Base-by-base conservation (phyloP, 1,139 yeast species). In the Zygoascus meyerae region DNA sequence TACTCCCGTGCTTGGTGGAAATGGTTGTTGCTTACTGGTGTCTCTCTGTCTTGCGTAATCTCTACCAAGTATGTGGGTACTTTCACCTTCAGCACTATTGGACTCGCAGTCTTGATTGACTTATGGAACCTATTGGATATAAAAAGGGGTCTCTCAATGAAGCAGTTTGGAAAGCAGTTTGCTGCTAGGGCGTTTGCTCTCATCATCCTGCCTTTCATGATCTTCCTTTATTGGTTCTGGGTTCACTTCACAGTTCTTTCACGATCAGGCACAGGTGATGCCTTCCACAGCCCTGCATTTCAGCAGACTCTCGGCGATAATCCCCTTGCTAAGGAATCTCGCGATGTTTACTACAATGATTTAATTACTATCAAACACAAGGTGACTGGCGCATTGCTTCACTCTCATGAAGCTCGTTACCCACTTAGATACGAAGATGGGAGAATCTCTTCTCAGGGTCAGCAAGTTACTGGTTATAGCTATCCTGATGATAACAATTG, bases 381-480 rank as follows among this genome's bases (percentile, higher is more conserved):
- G 61, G 85, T 78, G 42, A 86, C 95, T 2, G 78, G 74, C 2
- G 81, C 86, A 11, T 74, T 77, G 48, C 75, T 92, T 59, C 97
- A 92, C 64, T 92, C 98, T 0, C 97, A 89, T 60, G 60, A 65
- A 10, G 74, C 70, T 32, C 67, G 66, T 42, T 92, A 92, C 64
- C 99, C 99, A 34, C 72, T 89, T 59, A 81, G 97, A 63, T 92
- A 92, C 64, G 97, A 87, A 48, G 97, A 92, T 64, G 98, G 98
- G 10, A 82, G 99, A 69, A 74, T 92, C 45, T 90, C 97, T 1
- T 89, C 97, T 9, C 86, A 86, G 64, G 92, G 95, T 48, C 98
- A 92, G 69, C 96, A 87, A 67, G 95, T 92, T 30, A 89, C 97
- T 5, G 86, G 87, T 55, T 78, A 79, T 48, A 57, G 66, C 11